Base-by-base conservation (phyloP, 306 rosid genomes). In the Castanea crenata region DNA sequence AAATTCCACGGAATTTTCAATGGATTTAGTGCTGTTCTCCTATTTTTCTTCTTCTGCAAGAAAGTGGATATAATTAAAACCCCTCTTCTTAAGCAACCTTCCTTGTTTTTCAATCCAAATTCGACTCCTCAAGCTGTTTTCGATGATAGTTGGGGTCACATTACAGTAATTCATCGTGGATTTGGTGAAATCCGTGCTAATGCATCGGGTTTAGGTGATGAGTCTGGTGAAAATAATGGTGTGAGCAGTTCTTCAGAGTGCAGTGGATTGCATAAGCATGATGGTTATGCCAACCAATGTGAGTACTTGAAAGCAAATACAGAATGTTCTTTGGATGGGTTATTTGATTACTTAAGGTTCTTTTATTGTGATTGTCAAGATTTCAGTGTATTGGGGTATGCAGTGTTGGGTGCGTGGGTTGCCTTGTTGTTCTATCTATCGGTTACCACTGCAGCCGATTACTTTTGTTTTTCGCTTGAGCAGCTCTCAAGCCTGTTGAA, bases 401-500 rank as follows among this genome's bases (percentile, higher is more conserved):
- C 81, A 35, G 89, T 82, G 7, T 86, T 96, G 81, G 75, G 73
- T 20, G 23, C 85, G 69, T 96, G 98, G 98, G 83, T 91, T 64
- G 96, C 92, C 82, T 91, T 97, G 34, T 78, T 93, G 91, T 96
- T 96, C 89, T 96, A 93, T 87, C 85, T 91, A 12, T 81, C 93
- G 90, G 99, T 98, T 38, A 96, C 91, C 59, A 96, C 98, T 35
- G 99, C 99, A 2, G 99, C 99, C 1, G 99, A 96, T 71, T 96
- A 88, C 78, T 96, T 96, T 72, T 96, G 99, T 76, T 92, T 90
- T 62, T 93, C 97, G 20, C 86, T 96, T 71, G 98, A 96, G 92
- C 89, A 87, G 74, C 92, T 96, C 16, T 96, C 99, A 0, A 86
- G 84, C 88, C 89, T 96, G 74, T 87, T 96, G 93, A 93, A 89